These are phyloP conservation scores for Neurospora tetrasperma DNA, from an alignment of 495 filamentous ascomycete genomes.

Conservation along the genomic window DNA sequence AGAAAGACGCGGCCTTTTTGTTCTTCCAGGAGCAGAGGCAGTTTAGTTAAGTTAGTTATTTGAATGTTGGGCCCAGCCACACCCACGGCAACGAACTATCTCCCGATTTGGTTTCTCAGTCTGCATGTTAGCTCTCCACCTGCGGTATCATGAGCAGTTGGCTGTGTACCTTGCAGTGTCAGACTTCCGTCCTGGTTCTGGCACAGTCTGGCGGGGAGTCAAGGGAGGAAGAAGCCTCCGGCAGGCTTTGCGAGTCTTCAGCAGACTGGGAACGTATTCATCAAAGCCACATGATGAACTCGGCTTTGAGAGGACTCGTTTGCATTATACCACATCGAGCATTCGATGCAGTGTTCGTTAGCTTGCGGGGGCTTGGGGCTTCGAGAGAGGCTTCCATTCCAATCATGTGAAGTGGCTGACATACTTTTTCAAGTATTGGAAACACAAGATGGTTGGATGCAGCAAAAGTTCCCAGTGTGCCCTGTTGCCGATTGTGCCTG, in stretches of 20 bases:
- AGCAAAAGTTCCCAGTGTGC: background rate
- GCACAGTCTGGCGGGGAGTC: background rate
- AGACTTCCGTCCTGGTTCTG: background rate
- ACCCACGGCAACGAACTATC: background rate
- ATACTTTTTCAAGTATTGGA: background rate
- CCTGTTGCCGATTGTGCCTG: background rate
- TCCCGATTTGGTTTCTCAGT: background rate
- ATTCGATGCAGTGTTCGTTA: background rate
- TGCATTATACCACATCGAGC: background rate
- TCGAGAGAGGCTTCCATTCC: background rate
- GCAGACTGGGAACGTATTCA: background rate
- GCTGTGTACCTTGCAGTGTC: background rate
- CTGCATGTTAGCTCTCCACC: background rate
- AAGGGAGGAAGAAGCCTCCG: background rate
- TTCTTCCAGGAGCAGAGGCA: background rate
- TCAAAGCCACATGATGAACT: background rate
- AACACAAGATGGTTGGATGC: background rate
- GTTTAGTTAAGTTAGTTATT: background rate
- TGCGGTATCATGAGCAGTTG: background rate
- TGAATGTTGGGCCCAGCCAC: background rate
- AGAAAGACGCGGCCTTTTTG: background rate
- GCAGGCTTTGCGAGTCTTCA: background rate
- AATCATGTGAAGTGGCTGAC: background rate
- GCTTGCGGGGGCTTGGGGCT: background rate
- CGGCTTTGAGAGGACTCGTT: background rate